These are phyloP conservation scores for Mycosphaerella sp. DNA, from an alignment of 2,329 filamentous ascomycete genomes.

Conservation along the genomic window DNA sequence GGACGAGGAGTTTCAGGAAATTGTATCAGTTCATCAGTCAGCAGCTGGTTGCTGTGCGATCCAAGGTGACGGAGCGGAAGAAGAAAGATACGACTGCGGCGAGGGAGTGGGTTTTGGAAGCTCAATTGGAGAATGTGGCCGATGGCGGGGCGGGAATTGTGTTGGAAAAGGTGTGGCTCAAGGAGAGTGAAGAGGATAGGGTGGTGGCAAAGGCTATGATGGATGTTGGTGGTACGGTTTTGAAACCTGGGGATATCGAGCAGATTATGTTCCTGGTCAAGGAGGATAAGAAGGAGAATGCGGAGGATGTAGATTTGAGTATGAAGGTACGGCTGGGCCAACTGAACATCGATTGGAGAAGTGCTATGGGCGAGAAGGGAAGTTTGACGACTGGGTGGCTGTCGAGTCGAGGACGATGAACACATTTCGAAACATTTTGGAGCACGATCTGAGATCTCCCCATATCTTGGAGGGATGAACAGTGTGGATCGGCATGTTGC, in stretches of 20 bases:
- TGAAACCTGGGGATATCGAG: conserved; percentile 57
- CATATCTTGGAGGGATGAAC: too few species aligned
- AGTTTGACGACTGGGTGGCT: conserved; percentile 78
- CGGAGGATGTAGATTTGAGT: conserved; percentile 19
- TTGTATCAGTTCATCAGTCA: conserved; percentile 96
- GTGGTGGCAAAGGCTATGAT: conserved; percentile 24
- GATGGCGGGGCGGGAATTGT: conserved; percentile 78
- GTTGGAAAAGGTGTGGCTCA: conserved; percentile 53
- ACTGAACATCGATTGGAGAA: conserved; percentile 79
- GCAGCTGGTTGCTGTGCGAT: conserved; percentile 79
- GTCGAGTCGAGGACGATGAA: conserved; percentile 24
- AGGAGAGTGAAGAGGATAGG: conserved; percentile 26
- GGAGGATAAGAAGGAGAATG: conserved; percentile 43
- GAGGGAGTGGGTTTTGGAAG: conserved; percentile 69
- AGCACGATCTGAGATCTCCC: background rate
- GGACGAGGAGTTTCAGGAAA: conserved; percentile 83
- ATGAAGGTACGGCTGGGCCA: conserved; percentile 65
- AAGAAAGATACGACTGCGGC: conserved; percentile 38
- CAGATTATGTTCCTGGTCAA: conserved; percentile 59
- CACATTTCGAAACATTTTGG: too few species aligned
- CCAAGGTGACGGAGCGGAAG: conserved; percentile 63
- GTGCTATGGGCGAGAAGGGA: conserved; percentile 82
- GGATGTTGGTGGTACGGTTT: conserved; percentile 35
- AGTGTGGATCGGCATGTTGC: too few species aligned
- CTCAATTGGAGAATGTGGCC: conserved; percentile 90